Base-by-base conservation (phyloP, 2,329 filamentous ascomycete genomes). In the Phymatotrichopsis omnivora region DNA sequence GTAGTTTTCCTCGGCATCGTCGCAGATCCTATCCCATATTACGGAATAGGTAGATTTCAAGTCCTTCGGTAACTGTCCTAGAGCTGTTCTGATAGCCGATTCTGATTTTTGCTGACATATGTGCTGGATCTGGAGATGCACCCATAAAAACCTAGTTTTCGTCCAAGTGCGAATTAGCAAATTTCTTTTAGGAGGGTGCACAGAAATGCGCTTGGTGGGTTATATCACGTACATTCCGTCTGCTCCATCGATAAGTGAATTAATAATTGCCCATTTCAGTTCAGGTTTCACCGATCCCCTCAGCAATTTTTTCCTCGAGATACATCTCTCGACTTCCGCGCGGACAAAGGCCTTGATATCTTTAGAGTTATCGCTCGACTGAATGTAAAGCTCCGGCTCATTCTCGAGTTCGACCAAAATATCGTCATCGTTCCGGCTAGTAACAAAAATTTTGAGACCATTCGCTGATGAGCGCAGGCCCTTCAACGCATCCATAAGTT, bases 361-460 rank as follows among this genome's bases (percentile, higher is more conserved):
- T 1, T 11, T 22, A 1, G 36, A 25, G 27, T 45, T 51, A 22
- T 48, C 45, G 0, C 31, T 23, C 4, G 41, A 14, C 25, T 41
- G 33, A n/a, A 51, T 42, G 10, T 51, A 45, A 27, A 51, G 28
- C 14, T 45, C 44, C 12, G 48, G 39, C 17, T 29, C 39, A 3
- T n/a, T 38, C 11, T 30, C 20, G 4, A 51, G 24, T 2, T 35
- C 35, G 22, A 17, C 33, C 7, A 42, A 25, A 24, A 51, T 32
- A n/a, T 51, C 48, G 5, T n/a, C 24, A 14, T 51, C 48, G 3
- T 42, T 47, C 27, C 45, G 38, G 12, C 42, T 48, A 3, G 45
- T 51, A 14, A 45, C 48, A 12, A 51, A 51, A 20, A 40, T 43
- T 23, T 44, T 48, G 39, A 51, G 32, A 20, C 22, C 25, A 33